Evolutionary conservation across 164 flowering plant genomes (phyloP).

Genomic region (Vitis labrusca): DNA sequence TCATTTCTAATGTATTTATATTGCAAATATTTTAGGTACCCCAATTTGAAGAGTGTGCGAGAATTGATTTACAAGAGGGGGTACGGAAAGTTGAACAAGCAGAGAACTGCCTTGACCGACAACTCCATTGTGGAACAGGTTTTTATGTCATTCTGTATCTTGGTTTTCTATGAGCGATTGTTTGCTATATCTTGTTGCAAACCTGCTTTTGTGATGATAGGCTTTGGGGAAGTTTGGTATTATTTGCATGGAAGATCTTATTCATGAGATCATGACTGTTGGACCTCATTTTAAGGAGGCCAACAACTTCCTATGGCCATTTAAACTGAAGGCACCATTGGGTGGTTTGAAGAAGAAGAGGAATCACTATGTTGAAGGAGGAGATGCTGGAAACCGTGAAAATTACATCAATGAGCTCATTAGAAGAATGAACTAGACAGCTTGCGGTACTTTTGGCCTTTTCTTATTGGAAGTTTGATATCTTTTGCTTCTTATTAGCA

Average conservation of each 20-base stretch:
- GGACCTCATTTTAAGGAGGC: slow-evolving; percentile 38
- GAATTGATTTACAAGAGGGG: slow-evolving; percentile 36
- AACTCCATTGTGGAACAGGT: too few relatives aligned
- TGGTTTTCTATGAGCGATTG: background rate
- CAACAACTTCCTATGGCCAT: slow-evolving; percentile 33
- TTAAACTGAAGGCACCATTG: slow-evolving; percentile 33
- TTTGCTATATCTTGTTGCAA: background rate
- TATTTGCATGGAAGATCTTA: slow-evolving; percentile 29
- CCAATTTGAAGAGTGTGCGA: slow-evolving; percentile 29
- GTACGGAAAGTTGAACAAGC: too few relatives aligned
- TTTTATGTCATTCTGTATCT: too few relatives aligned
- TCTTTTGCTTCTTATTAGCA: too few relatives aligned
- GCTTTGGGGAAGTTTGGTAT: slow-evolving; percentile 26
- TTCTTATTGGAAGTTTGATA: too few relatives aligned
- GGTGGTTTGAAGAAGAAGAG: slow-evolving; percentile 33
- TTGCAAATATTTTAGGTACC: slow-evolving; percentile 14
- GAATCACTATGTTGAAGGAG: slow-evolving; percentile 36
- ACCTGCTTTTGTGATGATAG: background rate
- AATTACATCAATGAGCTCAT: too few relatives aligned
- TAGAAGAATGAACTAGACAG: too few relatives aligned
- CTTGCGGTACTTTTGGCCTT: too few relatives aligned
- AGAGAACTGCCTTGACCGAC: too few relatives aligned
- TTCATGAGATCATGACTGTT: slow-evolving; percentile 36
- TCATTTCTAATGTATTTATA: too few relatives aligned
- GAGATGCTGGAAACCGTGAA: slow-evolving; percentile 17